A percentile compares a stretch with the other conserved stretches of the same genome.
These are phyloP conservation scores for Aspergillus carbonarius DNA, from an alignment of 2,329 filamentous ascomycete genomes.

Conservation along the genomic window DNA sequence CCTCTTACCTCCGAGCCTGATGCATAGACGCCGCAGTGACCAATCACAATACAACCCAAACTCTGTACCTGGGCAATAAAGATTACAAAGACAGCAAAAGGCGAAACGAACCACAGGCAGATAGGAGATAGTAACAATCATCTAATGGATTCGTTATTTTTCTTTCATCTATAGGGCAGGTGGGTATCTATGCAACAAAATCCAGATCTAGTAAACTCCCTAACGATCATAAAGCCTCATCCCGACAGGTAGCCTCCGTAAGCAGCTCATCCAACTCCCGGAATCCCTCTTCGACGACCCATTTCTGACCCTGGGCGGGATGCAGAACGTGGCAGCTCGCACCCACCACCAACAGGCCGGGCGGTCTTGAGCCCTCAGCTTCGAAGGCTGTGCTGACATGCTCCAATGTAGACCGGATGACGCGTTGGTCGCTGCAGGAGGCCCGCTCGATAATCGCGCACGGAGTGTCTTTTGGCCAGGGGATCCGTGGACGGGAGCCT, in stretches of 20 bases:
- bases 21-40: too few relatives aligned
- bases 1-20: too few relatives aligned
- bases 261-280: conserved; percentile 62
- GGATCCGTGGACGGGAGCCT: conserved; percentile 20
- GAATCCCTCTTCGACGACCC: conserved; percentile 88
- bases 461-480: conserved; percentile 75
- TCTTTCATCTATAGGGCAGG: neutral
- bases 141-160: neutral
- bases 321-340: conserved; percentile 77
- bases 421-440: conserved; percentile 88
- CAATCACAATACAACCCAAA: too few relatives aligned
- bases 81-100: neutral
- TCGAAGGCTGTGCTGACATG: conserved; percentile 81
- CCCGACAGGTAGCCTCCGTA: neutral
- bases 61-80: neutral
- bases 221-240: conserved; percentile 12
- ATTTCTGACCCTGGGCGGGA: conserved; percentile 60
- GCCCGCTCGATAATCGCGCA: conserved; percentile 93
- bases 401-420: conserved; percentile 82
- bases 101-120: neutral
- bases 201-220: conserved; percentile 14
- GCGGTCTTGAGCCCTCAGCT: conserved; percentile 82
- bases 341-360: conserved; percentile 83
- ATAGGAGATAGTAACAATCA: neutral
- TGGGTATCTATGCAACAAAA: conserved; percentile 7